Conservation (phyloP, 1,284 basidiomycete species). For the Peniophora sp. region DNA sequence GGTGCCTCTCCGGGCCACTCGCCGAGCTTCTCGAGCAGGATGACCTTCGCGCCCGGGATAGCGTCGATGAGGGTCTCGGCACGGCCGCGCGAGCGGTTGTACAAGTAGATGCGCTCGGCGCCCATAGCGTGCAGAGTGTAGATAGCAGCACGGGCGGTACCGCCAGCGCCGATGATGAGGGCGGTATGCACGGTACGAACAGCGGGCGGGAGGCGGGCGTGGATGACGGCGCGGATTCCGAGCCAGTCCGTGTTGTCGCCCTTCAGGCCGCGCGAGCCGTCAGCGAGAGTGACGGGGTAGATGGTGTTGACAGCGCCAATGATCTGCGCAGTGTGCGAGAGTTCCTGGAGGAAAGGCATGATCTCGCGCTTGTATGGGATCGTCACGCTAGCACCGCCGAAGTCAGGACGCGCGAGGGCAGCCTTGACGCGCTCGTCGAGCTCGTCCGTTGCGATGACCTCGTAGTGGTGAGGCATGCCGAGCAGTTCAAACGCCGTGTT, state of each 20-base stretch:
- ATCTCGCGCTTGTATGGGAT: constrained; percentile 90
- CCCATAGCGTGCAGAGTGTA: constrained; percentile 76
- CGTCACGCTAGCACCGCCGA: constrained; percentile 95
- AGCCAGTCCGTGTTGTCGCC: constrained; percentile 96
- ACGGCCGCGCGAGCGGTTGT: constrained; percentile 74
- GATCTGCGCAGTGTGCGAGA: constrained; percentile 72
- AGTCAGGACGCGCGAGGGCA: constrained; percentile 60
- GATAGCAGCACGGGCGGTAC: constrained; percentile 87
- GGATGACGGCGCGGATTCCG: constrained; percentile 66
- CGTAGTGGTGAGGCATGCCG: constrained; percentile 80
- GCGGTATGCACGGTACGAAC: constrained; percentile 37
- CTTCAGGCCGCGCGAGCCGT: constrained; percentile 47
- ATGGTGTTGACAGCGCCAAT: constrained; percentile 95
- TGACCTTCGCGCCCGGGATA: constrained; percentile 63
- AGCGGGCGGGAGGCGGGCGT: constrained; percentile 26
- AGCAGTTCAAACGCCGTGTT: constrained; percentile 82
- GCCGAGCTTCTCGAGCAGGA: constrained; percentile 53
- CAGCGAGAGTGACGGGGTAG: constrained; percentile 41
- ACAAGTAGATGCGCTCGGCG: constrained; percentile 69
- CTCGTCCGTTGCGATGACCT: constrained; percentile 65
- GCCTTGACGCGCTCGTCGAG: constrained; percentile 63
- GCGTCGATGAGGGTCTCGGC: constrained; percentile 60
- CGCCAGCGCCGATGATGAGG: constrained; percentile 88
- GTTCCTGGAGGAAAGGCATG: constrained; percentile 68
- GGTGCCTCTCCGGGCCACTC: constrained; percentile 48